Conservation (phyloP, 768 basidiomycete species). For the Hortiboletus flavorubellus region DNA sequence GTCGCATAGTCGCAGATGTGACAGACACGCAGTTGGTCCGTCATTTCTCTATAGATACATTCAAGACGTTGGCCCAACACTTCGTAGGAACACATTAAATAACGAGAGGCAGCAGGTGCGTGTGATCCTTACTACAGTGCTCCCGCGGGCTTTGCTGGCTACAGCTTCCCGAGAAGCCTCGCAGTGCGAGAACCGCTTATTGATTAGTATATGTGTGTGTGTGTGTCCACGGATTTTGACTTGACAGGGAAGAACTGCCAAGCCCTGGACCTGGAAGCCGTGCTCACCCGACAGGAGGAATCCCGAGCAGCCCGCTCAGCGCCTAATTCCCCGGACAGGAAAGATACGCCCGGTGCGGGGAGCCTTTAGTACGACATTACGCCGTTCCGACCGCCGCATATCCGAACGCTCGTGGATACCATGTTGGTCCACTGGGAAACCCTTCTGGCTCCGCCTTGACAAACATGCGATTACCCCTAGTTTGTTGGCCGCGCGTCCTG, state of each 20-base stretch:
- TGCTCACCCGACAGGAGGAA: not conserved
- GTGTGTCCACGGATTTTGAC: slow-evolving; percentile 16
- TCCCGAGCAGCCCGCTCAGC: not conserved
- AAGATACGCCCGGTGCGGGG: slow-evolving; percentile 2
- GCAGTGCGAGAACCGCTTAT: slow-evolving; percentile 11
- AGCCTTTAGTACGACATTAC: not conserved
- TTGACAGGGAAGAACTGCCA: slow-evolving; percentile 7
- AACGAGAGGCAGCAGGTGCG: not conserved
- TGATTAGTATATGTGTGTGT: slow-evolving; percentile 3
- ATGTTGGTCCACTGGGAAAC: too few species aligned
- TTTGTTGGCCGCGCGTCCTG: not conserved
- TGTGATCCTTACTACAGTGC: slow-evolving; percentile 2
- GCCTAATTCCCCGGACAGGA: slow-evolving; percentile 23
- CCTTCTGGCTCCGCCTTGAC: not conserved
- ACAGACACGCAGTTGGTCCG: slow-evolving; percentile 1
- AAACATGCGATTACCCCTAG: not conserved
- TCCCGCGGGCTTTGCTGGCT: slow-evolving; percentile 18
- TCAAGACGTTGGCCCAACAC: not conserved
- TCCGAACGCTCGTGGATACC: too few species aligned
- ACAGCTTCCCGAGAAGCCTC: slow-evolving; percentile 16
- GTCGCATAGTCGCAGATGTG: not conserved
- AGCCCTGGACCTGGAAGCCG: slow-evolving; percentile 11
- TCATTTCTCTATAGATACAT: not conserved
- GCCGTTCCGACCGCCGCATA: slow-evolving; percentile 8
- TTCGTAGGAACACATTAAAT: not conserved